Conservation (phyloP, 2,329 filamentous ascomycete species). For the Aspergillus pseudotamarii region DNA sequence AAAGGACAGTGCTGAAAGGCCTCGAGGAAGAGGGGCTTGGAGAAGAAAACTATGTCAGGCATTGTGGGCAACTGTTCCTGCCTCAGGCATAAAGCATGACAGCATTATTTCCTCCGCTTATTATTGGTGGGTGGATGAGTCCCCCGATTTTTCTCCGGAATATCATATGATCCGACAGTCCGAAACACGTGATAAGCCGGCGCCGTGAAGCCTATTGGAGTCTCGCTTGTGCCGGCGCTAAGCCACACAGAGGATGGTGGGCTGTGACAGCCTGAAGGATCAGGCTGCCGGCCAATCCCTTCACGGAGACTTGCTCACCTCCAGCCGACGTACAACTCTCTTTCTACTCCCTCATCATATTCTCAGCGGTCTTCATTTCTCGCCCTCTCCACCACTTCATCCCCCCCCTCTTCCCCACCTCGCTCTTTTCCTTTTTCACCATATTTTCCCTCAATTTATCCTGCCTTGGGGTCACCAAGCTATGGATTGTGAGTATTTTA, state of each 20-base stretch:
- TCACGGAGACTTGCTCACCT: slow-evolving; percentile 32
- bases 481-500: slow-evolving; percentile 62
- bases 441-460: slow-evolving; percentile 36
- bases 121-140: slow-evolving; percentile 21
- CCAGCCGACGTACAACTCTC: slow-evolving; percentile 34
- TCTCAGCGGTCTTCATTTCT: slow-evolving; percentile 33
- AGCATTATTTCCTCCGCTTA: slow-evolving; percentile 21
- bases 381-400: slow-evolving; percentile 36
- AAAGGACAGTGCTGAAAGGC: slow-evolving; percentile 19
- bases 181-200: slow-evolving; percentile 18
- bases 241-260: slow-evolving; percentile 16
- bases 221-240: slow-evolving; percentile 25
- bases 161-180: slow-evolving; percentile 13
- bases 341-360: slow-evolving; percentile 39
- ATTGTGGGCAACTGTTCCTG: slow-evolving; percentile 26
- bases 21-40: slow-evolving; percentile 26
- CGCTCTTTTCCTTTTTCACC: slow-evolving; percentile 30
- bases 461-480: slow-evolving; percentile 52
- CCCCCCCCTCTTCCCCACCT: slow-evolving; percentile 21
- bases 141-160: slow-evolving; percentile 16
- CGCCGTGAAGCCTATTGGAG: slow-evolving; percentile 22
- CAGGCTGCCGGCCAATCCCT: slow-evolving; percentile 30
- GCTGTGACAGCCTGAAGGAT: slow-evolving; percentile 28
- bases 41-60: slow-evolving; percentile 28
- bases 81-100: slow-evolving; percentile 21